Conservation (phyloP, 1,139 yeast species). For the Zygoascus meyerae region DNA sequence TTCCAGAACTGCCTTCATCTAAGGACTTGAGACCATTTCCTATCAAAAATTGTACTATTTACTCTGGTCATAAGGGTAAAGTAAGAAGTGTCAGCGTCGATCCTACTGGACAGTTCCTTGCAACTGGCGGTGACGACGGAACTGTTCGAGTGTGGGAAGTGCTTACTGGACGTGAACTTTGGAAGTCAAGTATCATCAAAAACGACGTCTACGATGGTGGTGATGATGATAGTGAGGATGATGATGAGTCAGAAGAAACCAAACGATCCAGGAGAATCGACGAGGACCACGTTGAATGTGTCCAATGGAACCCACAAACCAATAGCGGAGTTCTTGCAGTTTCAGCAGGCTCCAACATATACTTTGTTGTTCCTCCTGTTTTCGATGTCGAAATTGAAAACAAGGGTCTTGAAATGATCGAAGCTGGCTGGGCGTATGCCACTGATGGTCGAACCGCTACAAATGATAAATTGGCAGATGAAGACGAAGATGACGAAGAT, state of each 20-base stretch:
- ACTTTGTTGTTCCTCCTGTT: conserved; percentile 79
- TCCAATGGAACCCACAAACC: conserved; percentile 82
- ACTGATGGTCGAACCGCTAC: conserved; percentile 44
- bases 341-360: conserved; percentile 75
- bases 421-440: conserved; percentile 89
- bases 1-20: conserved; percentile 96
- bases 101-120: conserved; percentile 89
- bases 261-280: conserved; percentile 4
- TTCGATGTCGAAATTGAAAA: conserved; percentile 87
- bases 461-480: conserved; percentile 22
- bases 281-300: conserved; percentile 73
- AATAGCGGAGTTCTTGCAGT: conserved; percentile 73
- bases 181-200: conserved; percentile 49
- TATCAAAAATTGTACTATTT: conserved; percentile 76
- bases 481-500: conserved; percentile 28
- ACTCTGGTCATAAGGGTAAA: conserved; percentile 75
- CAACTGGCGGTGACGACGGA: conserved; percentile 98
- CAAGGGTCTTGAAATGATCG: conserved; percentile 69
- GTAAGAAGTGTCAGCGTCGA: conserved; percentile 80
- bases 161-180: conserved; percentile 89
- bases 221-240: conserved; percentile 40
- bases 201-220: conserved; percentile 35
- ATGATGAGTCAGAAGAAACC: conserved; percentile 30
- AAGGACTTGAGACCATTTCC: conserved; percentile 98
- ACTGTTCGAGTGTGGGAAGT: conserved; percentile 95